These are phyloP conservation scores for Scutellaria galericulata DNA, from an alignment of 257 asterid species.

Conservation along the genomic window DNA sequence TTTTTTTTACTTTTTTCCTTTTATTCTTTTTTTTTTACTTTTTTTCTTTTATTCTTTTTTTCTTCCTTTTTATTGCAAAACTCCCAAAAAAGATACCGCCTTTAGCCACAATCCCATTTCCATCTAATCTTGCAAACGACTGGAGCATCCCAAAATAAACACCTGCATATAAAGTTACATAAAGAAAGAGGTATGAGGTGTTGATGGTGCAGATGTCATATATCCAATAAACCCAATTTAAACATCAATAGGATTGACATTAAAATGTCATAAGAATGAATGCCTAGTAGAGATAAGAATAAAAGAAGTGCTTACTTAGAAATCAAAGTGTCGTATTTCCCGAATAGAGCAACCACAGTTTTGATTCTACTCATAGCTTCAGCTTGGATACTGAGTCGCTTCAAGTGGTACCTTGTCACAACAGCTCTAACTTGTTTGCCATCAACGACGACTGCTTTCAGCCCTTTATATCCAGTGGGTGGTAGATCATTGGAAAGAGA, in stretches of 20 bases:
- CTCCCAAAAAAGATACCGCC: too few species aligned
- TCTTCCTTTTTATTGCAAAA: too few species aligned
- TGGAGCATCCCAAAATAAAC: too few species aligned
- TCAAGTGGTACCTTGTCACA: slow-evolving; percentile 78
- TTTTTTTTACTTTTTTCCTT: too few species aligned
- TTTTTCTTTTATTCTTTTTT: too few species aligned
- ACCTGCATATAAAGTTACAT: too few species aligned
- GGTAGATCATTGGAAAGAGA: slow-evolving; percentile 61
- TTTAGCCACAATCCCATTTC: too few species aligned
- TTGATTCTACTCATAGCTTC: slow-evolving; percentile 58
- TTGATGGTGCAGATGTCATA: slow-evolving; percentile 21
- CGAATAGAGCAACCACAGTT: slow-evolving; percentile 47
- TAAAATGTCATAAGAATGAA: background rate
- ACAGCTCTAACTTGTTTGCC: slow-evolving; percentile 81
- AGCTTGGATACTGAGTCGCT: slow-evolving; percentile 77
- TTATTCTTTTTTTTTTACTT: too few species aligned
- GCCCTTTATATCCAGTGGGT: slow-evolving; percentile 64
- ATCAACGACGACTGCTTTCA: slow-evolving; percentile 72
- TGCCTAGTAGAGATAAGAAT: slow-evolving; percentile 6
- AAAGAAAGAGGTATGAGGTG: too few species aligned
- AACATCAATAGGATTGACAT: too few species aligned
- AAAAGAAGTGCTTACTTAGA: slow-evolving; percentile 54
- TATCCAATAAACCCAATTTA: too few species aligned
- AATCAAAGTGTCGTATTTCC: slow-evolving; percentile 47
- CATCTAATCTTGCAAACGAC: too few species aligned